A percentile compares a stretch with the other conserved stretches of the same genome.
Conservation (phyloP, 192 early-diverging fungal species). For the Piromyces finnis region DNA sequence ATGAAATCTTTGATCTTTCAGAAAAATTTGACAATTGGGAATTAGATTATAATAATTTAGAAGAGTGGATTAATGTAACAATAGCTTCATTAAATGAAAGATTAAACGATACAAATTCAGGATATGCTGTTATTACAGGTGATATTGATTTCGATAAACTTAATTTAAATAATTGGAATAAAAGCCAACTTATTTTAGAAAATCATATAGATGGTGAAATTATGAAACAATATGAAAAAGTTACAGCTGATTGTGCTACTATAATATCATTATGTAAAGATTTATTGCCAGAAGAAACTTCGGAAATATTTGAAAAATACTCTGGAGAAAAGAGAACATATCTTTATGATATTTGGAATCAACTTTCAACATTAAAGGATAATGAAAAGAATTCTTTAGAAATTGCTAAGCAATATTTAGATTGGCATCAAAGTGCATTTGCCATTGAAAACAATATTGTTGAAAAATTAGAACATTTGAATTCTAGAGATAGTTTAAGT, state of each 20-base stretch:
- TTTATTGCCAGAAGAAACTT: neutral
- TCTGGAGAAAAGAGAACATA: neutral
- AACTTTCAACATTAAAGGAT: neutral
- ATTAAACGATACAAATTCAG: neutral
- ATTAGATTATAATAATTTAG: neutral
- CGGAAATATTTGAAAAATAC: neutral
- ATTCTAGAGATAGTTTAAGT: neutral
- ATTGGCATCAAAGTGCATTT: neutral
- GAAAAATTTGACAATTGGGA: neutral
- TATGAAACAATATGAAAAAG: neutral
- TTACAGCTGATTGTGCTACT: neutral
- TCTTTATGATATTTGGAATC: neutral
- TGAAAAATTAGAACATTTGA: neutral
- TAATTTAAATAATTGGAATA: neutral
- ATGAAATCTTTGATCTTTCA: neutral
- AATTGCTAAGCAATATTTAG: neutral
- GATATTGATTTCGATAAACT: neutral
- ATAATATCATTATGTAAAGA: neutral
- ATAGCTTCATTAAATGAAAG: neutral
- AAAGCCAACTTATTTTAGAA: neutral
- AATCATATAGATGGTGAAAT: neutral
- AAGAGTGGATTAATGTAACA: neutral
- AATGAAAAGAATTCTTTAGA: neutral
- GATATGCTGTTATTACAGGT: neutral
- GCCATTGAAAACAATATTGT: neutral